Conservation (phyloP, 1,284 basidiomycete genomes). For the Phenoliferia sp. region DNA sequence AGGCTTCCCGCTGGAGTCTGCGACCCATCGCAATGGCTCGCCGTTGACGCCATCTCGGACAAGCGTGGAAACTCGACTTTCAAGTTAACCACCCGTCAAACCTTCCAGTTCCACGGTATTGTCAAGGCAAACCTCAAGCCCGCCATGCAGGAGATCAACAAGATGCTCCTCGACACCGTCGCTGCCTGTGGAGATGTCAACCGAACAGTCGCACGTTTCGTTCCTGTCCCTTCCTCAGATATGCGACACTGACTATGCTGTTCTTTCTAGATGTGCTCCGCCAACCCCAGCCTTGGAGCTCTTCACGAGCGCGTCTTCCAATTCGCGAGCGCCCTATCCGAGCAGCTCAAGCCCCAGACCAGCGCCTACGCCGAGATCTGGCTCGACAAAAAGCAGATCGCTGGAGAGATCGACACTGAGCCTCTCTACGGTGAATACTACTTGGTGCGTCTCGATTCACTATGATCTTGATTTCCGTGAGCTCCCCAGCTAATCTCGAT, state of each 20-base stretch:
- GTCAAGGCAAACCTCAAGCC: slow-evolving; percentile 95
- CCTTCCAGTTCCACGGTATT: slow-evolving; percentile 99
- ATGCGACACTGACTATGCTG: slow-evolving; percentile 35
- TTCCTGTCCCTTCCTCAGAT: slow-evolving; percentile 17
- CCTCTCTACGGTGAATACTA: slow-evolving; percentile 97
- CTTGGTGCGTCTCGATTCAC: slow-evolving; percentile 69
- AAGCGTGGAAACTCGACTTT: slow-evolving; percentile 91
- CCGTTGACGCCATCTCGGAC: slow-evolving; percentile 92
- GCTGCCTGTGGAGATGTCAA: slow-evolving; percentile 99
- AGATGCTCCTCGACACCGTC: slow-evolving; percentile 84
- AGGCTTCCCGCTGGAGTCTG: slow-evolving; percentile 95
- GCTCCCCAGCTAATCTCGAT: slow-evolving; percentile 3
- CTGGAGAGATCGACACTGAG: slow-evolving; percentile 89
- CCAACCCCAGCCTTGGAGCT: slow-evolving; percentile 80
- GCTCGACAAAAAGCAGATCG: slow-evolving; percentile 92
- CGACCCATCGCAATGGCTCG: slow-evolving; percentile 83
- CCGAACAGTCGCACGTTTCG: slow-evolving; percentile 52
- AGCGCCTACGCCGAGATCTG: slow-evolving; percentile 98
- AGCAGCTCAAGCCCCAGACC: slow-evolving; percentile 82
- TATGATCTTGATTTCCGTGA: not conserved
- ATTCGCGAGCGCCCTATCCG: slow-evolving; percentile 80
- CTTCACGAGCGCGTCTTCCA: slow-evolving; percentile 80
- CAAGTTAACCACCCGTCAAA: slow-evolving; percentile 96
- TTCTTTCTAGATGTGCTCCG: slow-evolving; percentile 65
- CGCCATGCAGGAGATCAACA: slow-evolving; percentile 94